Conservation (phyloP, 2,329 filamentous ascomycete species). For the Colletotrichum eleusines region DNA sequence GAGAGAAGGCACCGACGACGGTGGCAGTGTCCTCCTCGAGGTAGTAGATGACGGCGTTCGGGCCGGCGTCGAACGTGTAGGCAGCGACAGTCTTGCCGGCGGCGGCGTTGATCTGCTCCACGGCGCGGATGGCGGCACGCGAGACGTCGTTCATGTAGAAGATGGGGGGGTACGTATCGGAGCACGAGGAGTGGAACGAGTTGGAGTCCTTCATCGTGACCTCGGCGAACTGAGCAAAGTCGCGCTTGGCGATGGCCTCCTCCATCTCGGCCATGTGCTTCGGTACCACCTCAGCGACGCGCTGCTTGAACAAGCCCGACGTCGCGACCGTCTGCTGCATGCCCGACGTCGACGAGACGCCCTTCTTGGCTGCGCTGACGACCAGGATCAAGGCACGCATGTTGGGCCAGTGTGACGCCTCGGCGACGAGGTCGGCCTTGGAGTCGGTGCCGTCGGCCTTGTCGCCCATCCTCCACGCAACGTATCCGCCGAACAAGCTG, state of each 20-base stretch:
- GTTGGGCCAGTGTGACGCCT: conserved; percentile 91
- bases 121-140: conserved; percentile 85
- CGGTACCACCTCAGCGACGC: conserved; percentile 83
- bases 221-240: conserved; percentile 89
- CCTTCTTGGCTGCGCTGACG: conserved; percentile 94
- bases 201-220: conserved; percentile 98
- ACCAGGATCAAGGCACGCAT: conserved; percentile 96
- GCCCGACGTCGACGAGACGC: conserved; percentile 89
- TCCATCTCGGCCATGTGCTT: conserved; percentile 87
- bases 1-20: conserved; percentile 84
- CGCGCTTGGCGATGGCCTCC: conserved; percentile 78
- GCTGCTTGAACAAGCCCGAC: conserved; percentile 84
- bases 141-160: conserved; percentile 99
- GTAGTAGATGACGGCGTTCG: conserved; percentile 97
- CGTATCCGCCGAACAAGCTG: conserved; percentile 93
- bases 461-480: conserved; percentile 89
- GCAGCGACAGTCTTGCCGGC: conserved; percentile 86
- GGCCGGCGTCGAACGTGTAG: conserved; percentile 97
- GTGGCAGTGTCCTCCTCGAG: conserved; percentile 79
- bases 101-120: conserved; percentile 87
- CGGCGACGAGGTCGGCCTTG: conserved; percentile 87
- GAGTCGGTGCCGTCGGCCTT: conserved; percentile 86
- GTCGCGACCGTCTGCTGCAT: conserved; percentile 98
- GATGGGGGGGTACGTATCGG: conserved; percentile 96
- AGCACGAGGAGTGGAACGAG: conserved; percentile 93